These are phyloP conservation scores for Haberlea rhodopensis DNA, from an alignment of 257 asterid genomes.

Conservation along the genomic window DNA sequence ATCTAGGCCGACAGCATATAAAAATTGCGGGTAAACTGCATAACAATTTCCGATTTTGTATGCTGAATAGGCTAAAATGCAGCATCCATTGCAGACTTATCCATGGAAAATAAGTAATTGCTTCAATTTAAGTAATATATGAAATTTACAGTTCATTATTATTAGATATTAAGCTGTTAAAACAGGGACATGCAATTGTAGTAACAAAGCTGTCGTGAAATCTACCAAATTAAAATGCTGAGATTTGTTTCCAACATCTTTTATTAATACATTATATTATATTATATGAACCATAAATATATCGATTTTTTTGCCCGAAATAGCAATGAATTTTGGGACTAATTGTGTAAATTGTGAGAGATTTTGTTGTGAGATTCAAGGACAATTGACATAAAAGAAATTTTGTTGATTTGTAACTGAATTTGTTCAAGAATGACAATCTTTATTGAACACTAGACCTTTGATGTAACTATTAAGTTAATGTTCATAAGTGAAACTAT, in stretches of 20 bases:
- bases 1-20: too few relatives aligned
- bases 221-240: not conserved
- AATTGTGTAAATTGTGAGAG: not conserved
- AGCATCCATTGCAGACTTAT: too few relatives aligned
- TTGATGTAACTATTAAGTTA: too few relatives aligned
- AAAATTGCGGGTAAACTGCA: too few relatives aligned
- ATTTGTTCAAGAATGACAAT: too few relatives aligned
- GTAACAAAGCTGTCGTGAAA: not conserved
- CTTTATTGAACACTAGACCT: too few relatives aligned
- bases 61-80: too few relatives aligned
- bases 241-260: not conserved
- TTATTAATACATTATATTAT: too few relatives aligned
- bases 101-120: not conserved
- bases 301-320: not conserved
- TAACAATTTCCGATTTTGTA: too few relatives aligned
- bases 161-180: not conserved
- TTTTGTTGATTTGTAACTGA: not conserved
- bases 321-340: not conserved
- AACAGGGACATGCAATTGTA: not conserved
- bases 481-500: too few relatives aligned
- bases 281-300: not conserved
- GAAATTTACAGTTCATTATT: not conserved
- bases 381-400: too few relatives aligned
- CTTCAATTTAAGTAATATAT: not conserved
- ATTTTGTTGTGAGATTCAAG: not conserved